These are phyloP conservation scores for Cyberlindnera petersonii DNA, from an alignment of 805 yeast genomes.

Conservation along the genomic window DNA sequence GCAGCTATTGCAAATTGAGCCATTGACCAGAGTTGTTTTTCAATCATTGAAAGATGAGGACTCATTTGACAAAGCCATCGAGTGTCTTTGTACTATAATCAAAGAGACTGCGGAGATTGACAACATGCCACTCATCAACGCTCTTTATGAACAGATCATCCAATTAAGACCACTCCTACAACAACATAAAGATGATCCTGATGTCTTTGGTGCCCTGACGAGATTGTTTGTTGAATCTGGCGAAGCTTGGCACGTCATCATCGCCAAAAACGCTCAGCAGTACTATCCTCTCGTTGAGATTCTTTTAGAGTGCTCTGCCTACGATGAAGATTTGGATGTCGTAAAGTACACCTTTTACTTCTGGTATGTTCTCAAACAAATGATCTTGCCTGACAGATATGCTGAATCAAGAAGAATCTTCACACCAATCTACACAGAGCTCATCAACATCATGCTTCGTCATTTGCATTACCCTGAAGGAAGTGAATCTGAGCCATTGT, in stretches of 20 bases:
- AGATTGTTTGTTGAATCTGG: constrained; percentile 88
- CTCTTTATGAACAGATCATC: constrained; percentile 66
- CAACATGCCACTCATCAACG: constrained; percentile 55
- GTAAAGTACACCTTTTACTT: constrained; percentile 89
- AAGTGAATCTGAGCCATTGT: constrained; percentile 41
- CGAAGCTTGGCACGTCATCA: constrained; percentile 88
- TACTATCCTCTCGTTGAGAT: constrained; percentile 74
- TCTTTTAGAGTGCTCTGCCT: constrained; percentile 63
- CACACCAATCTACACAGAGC: constrained; percentile 50
- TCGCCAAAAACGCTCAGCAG: constrained; percentile 65
- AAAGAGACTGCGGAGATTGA: constrained; percentile 79
- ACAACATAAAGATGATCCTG: constrained; percentile 40
- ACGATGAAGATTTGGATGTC: constrained; percentile 81
- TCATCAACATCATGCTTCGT: constrained; percentile 56
- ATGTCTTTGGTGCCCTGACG: constrained; percentile 63
- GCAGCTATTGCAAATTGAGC: constrained; percentile 55
- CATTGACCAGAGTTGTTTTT: constrained; percentile 68
- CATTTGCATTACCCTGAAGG: constrained; percentile 74
- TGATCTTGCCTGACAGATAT: constrained; percentile 54
- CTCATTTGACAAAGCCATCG: constrained; percentile 80
- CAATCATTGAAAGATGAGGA: constrained; percentile 53
- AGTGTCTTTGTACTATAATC: constrained; percentile 77
- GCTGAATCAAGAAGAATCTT: constrained; percentile 47
- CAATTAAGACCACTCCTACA: constrained; percentile 51
- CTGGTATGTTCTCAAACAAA: constrained; percentile 80